A percentile compares a stretch with the other conserved stretches of the same genome.
These are phyloP conservation scores for Sclerotinia subarctica DNA, from an alignment of 2,329 filamentous ascomycete species.

Conservation along the genomic window DNA sequence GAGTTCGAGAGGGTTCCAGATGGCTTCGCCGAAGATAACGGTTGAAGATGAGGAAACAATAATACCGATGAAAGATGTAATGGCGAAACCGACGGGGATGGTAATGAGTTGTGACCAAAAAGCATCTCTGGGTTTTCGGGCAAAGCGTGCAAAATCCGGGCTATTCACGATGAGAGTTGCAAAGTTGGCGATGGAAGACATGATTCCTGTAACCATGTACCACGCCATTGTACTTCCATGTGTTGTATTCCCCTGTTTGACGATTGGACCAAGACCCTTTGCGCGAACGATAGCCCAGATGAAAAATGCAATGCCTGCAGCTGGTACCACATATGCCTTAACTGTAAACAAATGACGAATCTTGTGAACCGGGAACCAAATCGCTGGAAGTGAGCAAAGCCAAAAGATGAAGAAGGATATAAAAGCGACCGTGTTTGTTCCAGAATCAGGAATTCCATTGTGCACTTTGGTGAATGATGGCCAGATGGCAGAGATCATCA, in stretches of 20 bases:
- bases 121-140: constrained; percentile 69
- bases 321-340: constrained; percentile 80
- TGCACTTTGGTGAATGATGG: constrained; percentile 55
- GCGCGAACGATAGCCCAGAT: constrained; percentile 83
- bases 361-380: constrained; percentile 87
- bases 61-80: constrained; percentile 84
- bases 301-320: constrained; percentile 80
- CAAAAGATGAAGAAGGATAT: constrained; percentile 86
- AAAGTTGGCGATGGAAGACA: constrained; percentile 88
- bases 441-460: constrained; percentile 66
- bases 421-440: constrained; percentile 72
- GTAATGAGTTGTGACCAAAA: constrained; percentile 77
- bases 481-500: constrained; percentile 90
- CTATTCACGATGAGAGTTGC: constrained; percentile 79
- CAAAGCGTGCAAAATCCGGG: constrained; percentile 83
- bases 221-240: constrained; percentile 71
- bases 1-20: constrained; percentile 71
- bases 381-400: constrained; percentile 73
- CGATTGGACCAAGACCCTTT: constrained; percentile 78
- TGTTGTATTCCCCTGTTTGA: constrained; percentile 62
- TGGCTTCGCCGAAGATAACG: constrained; percentile 62
- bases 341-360: constrained; percentile 87
- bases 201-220: constrained; percentile 80
- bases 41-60: constrained; percentile 71
- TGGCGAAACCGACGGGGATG: constrained; percentile 67